Conservation (phyloP, 495 filamentous ascomycete genomes). For the Annulohypoxylon bovei region DNA sequence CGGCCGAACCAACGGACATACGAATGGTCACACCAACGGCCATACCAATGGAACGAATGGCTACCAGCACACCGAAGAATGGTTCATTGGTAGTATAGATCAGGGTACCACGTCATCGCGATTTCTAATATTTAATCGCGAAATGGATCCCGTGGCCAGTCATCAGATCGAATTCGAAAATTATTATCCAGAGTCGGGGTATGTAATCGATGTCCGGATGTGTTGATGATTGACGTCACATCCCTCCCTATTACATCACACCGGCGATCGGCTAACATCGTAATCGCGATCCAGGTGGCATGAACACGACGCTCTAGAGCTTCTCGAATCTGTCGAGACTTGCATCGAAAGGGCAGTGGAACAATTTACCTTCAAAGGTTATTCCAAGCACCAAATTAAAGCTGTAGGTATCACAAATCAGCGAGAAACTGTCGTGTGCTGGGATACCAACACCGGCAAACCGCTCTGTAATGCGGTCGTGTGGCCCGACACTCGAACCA, state of each 20-base stretch:
- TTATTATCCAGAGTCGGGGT: constrained; percentile 90
- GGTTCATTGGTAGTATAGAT: constrained; percentile 75
- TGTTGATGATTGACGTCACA: neutral
- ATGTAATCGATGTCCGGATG: constrained; percentile 52
- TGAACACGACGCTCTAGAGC: constrained; percentile 87
- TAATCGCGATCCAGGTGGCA: constrained; percentile 74
- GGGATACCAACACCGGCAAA: constrained; percentile 88
- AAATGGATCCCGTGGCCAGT: constrained; percentile 80
- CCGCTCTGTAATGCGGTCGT: constrained; percentile 89
- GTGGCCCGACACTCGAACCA: constrained; percentile 92
- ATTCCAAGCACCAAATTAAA: constrained; percentile 77
- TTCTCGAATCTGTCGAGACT: constrained; percentile 79
- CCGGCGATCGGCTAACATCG: constrained; percentile 26
- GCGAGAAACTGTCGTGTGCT: constrained; percentile 91
- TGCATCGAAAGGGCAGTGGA: constrained; percentile 87
- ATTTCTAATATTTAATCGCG: constrained; percentile 89
- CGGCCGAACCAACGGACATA: constrained; percentile 17
- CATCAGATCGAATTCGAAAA: constrained; percentile 95
- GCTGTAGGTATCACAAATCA: constrained; percentile 94
- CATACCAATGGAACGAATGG: neutral
- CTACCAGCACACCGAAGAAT: constrained; percentile 29
- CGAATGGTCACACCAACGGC: constrained; percentile 28
- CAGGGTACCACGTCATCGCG: constrained; percentile 93
- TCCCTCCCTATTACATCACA: constrained; percentile 5
- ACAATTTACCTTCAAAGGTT: constrained; percentile 75